Evolutionary conservation across 176 grass and related monocot species (phyloP).

Genomic region (Triticum monococcum): DNA sequence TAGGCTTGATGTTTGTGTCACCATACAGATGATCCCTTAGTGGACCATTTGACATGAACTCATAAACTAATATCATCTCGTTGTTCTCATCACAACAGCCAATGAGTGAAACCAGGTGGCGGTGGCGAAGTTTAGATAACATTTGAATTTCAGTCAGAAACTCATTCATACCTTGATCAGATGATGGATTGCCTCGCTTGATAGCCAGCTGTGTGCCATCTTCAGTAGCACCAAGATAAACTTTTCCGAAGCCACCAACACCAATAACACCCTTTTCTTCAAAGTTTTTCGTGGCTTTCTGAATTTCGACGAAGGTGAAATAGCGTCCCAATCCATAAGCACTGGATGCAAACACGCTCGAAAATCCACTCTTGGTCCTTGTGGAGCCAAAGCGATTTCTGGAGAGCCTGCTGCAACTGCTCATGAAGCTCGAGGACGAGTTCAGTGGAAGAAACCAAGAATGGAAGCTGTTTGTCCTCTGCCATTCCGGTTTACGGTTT

Average conservation of each 20-base stretch:
- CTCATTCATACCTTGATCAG: conserved; percentile 94
- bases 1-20: conserved; percentile 42
- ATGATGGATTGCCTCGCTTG: conserved; percentile 87
- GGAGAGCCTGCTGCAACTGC: conserved; percentile 63
- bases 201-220: conserved; percentile 85
- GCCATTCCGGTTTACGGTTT: conserved; percentile 50
- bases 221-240: conserved; percentile 78
- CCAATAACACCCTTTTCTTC: conserved; percentile 85
- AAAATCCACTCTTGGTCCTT: conserved; percentile 81
- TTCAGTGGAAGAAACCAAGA: conserved; percentile 89
- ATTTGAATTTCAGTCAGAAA: conserved; percentile 94
- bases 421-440: conserved; percentile 70
- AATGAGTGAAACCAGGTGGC: conserved; percentile 91
- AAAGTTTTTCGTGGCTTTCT: conserved; percentile 92
- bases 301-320: conserved; percentile 83
- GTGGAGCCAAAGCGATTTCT: conserved; percentile 70
- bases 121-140: conserved; percentile 85
- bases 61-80: conserved; percentile 97
- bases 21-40: conserved; percentile 87
- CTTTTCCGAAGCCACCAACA: conserved; percentile 89
- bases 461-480: conserved; percentile 76
- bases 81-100: conserved; percentile 97
- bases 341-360: conserved; percentile 69
- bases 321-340: conserved; percentile 68
- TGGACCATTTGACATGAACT: conserved; percentile 90